Conservation (phyloP, 106 monocot genomes). For the Alisma plantagoaquatica region DNA sequence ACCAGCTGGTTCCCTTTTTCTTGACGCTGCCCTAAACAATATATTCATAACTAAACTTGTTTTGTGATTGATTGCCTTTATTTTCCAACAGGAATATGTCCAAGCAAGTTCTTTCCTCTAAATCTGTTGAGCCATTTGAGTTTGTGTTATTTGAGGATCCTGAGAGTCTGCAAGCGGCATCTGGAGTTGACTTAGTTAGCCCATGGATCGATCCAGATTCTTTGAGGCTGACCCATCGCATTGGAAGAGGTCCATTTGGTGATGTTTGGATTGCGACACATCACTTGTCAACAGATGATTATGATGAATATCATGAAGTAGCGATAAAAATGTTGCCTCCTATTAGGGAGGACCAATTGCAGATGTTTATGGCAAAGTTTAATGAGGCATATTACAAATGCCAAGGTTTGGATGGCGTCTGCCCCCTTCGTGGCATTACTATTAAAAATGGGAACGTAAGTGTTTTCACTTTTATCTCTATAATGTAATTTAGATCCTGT, state of each 20-base stretch:
- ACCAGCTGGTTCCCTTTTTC: too few species aligned
- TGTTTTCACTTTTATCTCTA: constrained; percentile 1
- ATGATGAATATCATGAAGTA: constrained; percentile 79
- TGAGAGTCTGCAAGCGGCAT: constrained; percentile 47
- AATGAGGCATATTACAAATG: constrained; percentile 55
- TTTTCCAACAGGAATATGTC: constrained; percentile 9
- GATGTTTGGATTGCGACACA: constrained; percentile 93
- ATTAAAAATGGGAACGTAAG: constrained; percentile 73
- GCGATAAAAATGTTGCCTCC: constrained; percentile 79
- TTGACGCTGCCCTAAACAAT: too few species aligned
- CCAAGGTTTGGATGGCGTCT: constrained; percentile 44
- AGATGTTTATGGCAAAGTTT: constrained; percentile 37
- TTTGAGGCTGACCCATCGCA: constrained; percentile 68
- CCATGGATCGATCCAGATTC: constrained; percentile 58
- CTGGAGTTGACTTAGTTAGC: constrained; percentile 21
- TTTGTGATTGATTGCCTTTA: constrained; percentile 9
- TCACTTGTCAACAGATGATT: constrained; percentile 47
- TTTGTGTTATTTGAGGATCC: constrained; percentile 78
- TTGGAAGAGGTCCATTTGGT: constrained; percentile 94
- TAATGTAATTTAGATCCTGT: too few species aligned
- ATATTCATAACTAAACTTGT: too few species aligned
- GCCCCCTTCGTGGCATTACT: constrained; percentile 74
- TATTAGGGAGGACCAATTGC: constrained; percentile 64
- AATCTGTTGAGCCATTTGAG: constrained; percentile 61
- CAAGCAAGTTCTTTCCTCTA: constrained; percentile 17